Conservation (phyloP, 1,139 yeast species). For the Pichia sp. region DNA sequence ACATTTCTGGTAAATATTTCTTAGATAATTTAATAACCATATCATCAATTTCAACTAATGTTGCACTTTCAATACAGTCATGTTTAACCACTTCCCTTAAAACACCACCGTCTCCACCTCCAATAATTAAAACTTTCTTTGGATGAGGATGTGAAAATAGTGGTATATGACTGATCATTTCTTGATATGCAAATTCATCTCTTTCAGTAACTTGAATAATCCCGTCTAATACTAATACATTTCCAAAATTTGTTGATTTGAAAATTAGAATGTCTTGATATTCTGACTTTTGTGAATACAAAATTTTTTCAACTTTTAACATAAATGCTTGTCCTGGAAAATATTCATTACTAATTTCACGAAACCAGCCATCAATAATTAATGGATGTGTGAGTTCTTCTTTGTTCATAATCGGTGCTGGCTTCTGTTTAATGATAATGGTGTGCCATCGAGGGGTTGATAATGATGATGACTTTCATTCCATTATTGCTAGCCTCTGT, state of each 20-base stretch:
- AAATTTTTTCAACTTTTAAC: slow-evolving; percentile 70
- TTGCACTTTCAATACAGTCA: slow-evolving; percentile 72
- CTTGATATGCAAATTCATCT: slow-evolving; percentile 92
- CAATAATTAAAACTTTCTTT: slow-evolving; percentile 80
- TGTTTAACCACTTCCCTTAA: slow-evolving; percentile 89
- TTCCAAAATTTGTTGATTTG: slow-evolving; percentile 83
- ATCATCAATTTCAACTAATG: slow-evolving; percentile 89
- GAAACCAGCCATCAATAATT: slow-evolving; percentile 77
- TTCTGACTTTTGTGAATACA: slow-evolving; percentile 73
- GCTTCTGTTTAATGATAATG: background rate
- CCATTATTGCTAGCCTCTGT: too few species aligned
- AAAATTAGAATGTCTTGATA: slow-evolving; percentile 87
- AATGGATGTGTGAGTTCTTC: slow-evolving; percentile 24
- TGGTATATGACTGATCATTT: slow-evolving; percentile 89
- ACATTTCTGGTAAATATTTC: slow-evolving; percentile 78
- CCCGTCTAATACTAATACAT: slow-evolving; percentile 84
- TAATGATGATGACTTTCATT: too few species aligned
- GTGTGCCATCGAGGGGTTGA: background rate
- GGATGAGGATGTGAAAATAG: slow-evolving; percentile 88
- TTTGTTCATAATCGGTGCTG: background rate
- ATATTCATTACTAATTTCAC: slow-evolving; percentile 76
- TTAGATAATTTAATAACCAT: slow-evolving; percentile 78
- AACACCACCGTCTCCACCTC: slow-evolving; percentile 98
- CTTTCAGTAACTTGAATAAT: slow-evolving; percentile 91
- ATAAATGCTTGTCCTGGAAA: slow-evolving; percentile 96